phyloP scores from a whole-genome alignment of 352 stramenopile species.

The Phytophthora sp. region DNA sequence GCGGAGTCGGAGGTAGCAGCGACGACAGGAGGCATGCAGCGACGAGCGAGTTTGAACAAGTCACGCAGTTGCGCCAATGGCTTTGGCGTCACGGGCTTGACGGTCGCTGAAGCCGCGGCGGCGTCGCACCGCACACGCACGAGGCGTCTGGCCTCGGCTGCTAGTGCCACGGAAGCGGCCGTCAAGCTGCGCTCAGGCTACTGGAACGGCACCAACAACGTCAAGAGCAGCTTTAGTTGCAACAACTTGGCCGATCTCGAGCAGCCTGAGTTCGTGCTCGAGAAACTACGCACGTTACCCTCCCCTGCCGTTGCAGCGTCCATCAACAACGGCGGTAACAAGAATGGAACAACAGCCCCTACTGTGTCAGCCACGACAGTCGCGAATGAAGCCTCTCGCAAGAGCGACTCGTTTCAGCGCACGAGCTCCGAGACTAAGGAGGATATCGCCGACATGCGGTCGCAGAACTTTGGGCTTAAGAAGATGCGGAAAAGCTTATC shows the following conservation, averaged over 20 bases:
- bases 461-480: slow-evolving; percentile 48
- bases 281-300: slow-evolving; percentile 35
- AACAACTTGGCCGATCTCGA: slow-evolving; percentile 81
- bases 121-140: slow-evolving; percentile 69
- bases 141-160: slow-evolving; percentile 37
- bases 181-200: slow-evolving; percentile 64
- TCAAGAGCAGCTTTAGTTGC: slow-evolving; percentile 85
- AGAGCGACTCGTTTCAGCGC: slow-evolving; percentile 60
- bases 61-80: slow-evolving; percentile 65
- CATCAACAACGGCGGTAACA: slow-evolving; percentile 47
- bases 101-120: slow-evolving; percentile 65
- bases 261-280: slow-evolving; percentile 47
- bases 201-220: slow-evolving; percentile 72
- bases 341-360: slow-evolving; percentile 32
- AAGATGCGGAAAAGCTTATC: slow-evolving; percentile 9
- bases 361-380: slow-evolving; percentile 32
- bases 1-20: slow-evolving; percentile 16
- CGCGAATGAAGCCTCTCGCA: slow-evolving; percentile 38
- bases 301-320: slow-evolving; percentile 14
- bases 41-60: slow-evolving; percentile 44
- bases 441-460: slow-evolving; percentile 42
- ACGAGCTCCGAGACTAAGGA: slow-evolving; percentile 39
- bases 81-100: slow-evolving; percentile 59
- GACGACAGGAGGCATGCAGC: background rate
- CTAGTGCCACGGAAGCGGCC: slow-evolving; percentile 22